Conservation (phyloP, 148 eudicot genomes). For the Simmondsia chinensis region DNA sequence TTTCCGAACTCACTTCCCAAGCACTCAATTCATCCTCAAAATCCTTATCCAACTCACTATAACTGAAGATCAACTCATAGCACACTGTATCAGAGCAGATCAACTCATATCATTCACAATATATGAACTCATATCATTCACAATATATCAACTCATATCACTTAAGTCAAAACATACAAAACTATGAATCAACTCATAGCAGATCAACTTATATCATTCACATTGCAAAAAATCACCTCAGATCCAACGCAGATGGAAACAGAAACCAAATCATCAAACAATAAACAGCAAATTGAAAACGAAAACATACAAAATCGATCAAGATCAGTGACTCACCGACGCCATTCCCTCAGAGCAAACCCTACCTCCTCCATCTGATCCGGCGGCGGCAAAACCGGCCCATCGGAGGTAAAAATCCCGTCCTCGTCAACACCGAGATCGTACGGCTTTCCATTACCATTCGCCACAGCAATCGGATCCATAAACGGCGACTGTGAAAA, state of each 20-base stretch:
- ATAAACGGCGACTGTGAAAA: slow-evolving; percentile 34
- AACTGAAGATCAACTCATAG: too few relatives aligned
- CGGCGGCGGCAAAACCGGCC: slow-evolving; percentile 85
- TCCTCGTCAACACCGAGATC: slow-evolving; percentile 49
- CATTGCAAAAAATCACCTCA: neutral
- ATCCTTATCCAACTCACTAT: too few relatives aligned
- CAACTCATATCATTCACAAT: too few relatives aligned
- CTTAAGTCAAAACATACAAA: neutral
- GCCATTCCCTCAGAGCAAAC: slow-evolving; percentile 87
- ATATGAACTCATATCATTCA: neutral
- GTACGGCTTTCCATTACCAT: slow-evolving; percentile 58
- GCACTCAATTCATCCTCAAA: too few relatives aligned
- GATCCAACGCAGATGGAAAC: slow-evolving; percentile 1
- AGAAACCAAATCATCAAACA: slow-evolving; percentile 1
- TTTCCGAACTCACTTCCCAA: too few relatives aligned
- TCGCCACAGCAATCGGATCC: slow-evolving; percentile 28
- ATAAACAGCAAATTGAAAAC: neutral
- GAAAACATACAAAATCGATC: too few relatives aligned
- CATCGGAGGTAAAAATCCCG: slow-evolving; percentile 68
- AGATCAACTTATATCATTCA: neutral
- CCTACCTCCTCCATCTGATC: slow-evolving; percentile 79
- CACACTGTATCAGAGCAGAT: too few relatives aligned
- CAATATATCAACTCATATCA: neutral
- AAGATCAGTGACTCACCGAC: slow-evolving; percentile 55
- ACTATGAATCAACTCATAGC: neutral